Evolutionary conservation across 2,329 filamentous ascomycete species (phyloP), one percentile per base, ranked within the genome.

Genomic region (Raffaelea arxii): DNA sequence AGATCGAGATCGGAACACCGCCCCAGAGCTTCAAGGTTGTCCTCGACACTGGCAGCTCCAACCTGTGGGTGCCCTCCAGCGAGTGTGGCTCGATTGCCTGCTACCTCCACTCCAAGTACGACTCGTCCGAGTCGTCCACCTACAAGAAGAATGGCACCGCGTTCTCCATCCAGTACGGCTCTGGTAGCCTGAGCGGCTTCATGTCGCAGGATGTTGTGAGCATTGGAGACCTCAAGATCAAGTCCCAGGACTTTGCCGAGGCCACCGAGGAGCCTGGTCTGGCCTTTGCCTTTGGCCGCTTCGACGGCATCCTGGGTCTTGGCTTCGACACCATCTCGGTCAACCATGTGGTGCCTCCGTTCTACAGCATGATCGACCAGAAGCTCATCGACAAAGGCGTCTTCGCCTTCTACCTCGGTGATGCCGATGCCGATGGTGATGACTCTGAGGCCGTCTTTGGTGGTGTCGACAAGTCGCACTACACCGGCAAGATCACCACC

Each of bases 1-100:
- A 96, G 68, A 96, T 98, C 65, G 78, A 80, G 57, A 80, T 98
- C 65, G 92, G 92, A 54, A 91, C 83, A 42, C 92, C 92, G 55
- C 83, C 92, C 27, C 92, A 98, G 73, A 77, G 71, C 57, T 98
- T 98, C 82, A 98, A 98, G 79, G 94, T 98, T 56, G 85, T 98
- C 54, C 84, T 98, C 54, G 92, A 98, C 67, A 98, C 92, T 24
- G 92, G 92, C 59, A 96, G 89, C 77, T 97, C 92, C 65, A 98
- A 98, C 75, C 79, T 98, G 53, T 98, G 94, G 94, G 90, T 98
- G 50, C 94, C 94, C 35, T 95, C 90, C 22, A 74, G 79, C 48
- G 76, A 88, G 62, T 98, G 94, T 68, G 82, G 78, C 62, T 96
- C 90, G 62, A 98, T 98, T 62, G 94, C 92, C 54, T 98, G 92